A percentile compares a stretch with the other conserved stretches of the same genome.
These are phyloP conservation scores for Talaromyces rugulosus DNA, from an alignment of 2,329 filamentous ascomycete genomes.

Conservation along the genomic window DNA sequence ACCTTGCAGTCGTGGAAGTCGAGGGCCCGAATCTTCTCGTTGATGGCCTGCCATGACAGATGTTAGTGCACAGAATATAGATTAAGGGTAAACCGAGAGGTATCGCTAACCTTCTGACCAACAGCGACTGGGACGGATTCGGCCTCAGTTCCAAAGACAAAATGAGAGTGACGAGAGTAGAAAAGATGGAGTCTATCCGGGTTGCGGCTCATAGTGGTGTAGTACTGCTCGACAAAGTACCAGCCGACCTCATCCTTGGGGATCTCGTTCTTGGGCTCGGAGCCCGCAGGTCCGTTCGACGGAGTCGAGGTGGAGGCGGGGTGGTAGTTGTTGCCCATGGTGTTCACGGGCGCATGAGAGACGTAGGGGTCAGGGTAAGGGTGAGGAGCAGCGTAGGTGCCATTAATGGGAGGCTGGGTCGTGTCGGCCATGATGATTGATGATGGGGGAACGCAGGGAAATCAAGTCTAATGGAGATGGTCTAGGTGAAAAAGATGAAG, in stretches of 20 bases:
- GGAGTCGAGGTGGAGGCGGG: conserved; percentile 37
- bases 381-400: conserved; percentile 38
- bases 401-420: conserved; percentile 38
- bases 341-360: conserved; percentile 26
- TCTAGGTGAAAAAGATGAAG: not conserved
- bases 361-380: conserved; percentile 33
- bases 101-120: conserved; percentile 70
- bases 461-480: conserved; percentile 14
- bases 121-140: conserved; percentile 82
- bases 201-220: conserved; percentile 90
- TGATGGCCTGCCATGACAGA: conserved; percentile 65
- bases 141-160: conserved; percentile 87
- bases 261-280: conserved; percentile 43
- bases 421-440: conserved; percentile 35
- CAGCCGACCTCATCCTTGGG: conserved; percentile 94
- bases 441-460: conserved; percentile 2
- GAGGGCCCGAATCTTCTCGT: conserved; percentile 87
- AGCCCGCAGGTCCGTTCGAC: conserved; percentile 30
- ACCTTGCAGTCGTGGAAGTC: conserved; percentile 98
- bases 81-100: not conserved
- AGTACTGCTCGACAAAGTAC: conserved; percentile 99
- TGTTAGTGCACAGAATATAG: conserved; percentile 10
- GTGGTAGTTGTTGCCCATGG: conserved; percentile 33
- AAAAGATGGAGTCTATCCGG: conserved; percentile 94
- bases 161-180: conserved; percentile 93